Conservation (phyloP, 257 asterid species). For the Forsythia suspensa region DNA sequence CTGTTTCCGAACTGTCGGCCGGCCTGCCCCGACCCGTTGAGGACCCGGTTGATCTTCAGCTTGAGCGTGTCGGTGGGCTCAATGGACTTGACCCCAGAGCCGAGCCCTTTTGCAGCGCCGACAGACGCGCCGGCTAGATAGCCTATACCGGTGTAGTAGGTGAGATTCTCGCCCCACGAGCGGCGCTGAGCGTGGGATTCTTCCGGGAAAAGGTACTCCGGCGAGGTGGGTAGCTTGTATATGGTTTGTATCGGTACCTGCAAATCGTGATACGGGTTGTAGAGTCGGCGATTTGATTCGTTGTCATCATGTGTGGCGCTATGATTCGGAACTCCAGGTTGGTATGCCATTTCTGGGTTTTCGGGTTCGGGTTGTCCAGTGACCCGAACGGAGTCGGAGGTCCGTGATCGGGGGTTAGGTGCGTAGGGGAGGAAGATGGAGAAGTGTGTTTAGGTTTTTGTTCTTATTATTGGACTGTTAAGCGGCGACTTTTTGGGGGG, state of each 20-base stretch:
- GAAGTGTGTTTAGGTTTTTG: not conserved
- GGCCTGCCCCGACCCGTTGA: slow-evolving; percentile 80
- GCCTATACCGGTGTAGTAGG: slow-evolving; percentile 86
- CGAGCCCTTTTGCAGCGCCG: slow-evolving; percentile 76
- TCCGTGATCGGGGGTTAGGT: not conserved
- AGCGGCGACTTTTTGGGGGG: not conserved
- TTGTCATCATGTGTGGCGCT: slow-evolving; percentile 32
- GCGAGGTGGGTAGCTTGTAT: slow-evolving; percentile 78
- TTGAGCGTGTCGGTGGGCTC: slow-evolving; percentile 79
- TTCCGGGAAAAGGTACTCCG: slow-evolving; percentile 84
- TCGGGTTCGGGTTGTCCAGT: not conserved
- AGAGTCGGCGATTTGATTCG: slow-evolving; percentile 61
- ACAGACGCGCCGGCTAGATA: slow-evolving; percentile 66
- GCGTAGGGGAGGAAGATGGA: not conserved
- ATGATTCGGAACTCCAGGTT: slow-evolving; percentile 53
- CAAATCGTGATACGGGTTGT: slow-evolving; percentile 89
- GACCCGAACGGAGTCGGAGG: not conserved
- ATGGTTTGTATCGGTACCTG: slow-evolving; percentile 54
- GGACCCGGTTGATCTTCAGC: slow-evolving; percentile 69
- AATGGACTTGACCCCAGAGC: slow-evolving; percentile 60
- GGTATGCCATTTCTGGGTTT: slow-evolving; percentile 73
- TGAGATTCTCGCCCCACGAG: slow-evolving; percentile 90
- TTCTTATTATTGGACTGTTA: not conserved
- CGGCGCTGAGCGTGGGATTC: slow-evolving; percentile 80
- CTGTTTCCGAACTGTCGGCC: slow-evolving; percentile 81